These are phyloP conservation scores for Trapa bicornis DNA, from an alignment of 345 rosid species.

Conservation along the genomic window DNA sequence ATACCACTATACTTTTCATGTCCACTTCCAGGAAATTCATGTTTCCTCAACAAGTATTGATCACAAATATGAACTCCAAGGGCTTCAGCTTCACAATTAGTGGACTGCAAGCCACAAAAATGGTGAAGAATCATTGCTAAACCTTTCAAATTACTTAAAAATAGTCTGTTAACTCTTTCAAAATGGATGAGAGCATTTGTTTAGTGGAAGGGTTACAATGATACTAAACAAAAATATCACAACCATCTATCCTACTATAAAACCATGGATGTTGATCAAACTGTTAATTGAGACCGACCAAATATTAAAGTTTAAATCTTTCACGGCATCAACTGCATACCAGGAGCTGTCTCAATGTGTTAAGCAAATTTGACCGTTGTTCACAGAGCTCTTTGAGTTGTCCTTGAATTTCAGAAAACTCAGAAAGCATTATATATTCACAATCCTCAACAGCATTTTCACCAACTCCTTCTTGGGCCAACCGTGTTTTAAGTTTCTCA, in stretches of 20 bases:
- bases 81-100: conserved; percentile 70
- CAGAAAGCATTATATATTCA: conserved; percentile 78
- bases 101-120: conserved; percentile 41
- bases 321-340: conserved; percentile 24
- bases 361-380: conserved; percentile 61
- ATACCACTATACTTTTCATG: conserved; percentile 81
- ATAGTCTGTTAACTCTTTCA: neutral
- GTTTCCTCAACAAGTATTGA: conserved; percentile 47
- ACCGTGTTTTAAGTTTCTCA: conserved; percentile 52
- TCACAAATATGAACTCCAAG: conserved; percentile 52
- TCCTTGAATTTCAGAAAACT: conserved; percentile 64
- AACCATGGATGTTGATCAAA: neutral
- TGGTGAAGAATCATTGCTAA: neutral
- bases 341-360: conserved; percentile 81
- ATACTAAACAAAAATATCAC: neutral
- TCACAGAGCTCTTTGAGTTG: conserved; percentile 62
- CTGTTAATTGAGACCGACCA: neutral
- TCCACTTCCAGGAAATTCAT: conserved; percentile 54
- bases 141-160: neutral
- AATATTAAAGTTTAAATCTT: neutral
- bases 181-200: neutral
- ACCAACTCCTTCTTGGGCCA: conserved; percentile 49
- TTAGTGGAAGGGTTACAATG: neutral
- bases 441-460: conserved; percentile 77
- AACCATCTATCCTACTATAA: neutral